Percentiles rank a stretch among this genome's conserved stretches.
phyloP scores from a whole-genome alignment of 2,329 filamentous ascomycete genomes.

The Phaeoacremonium minimum region DNA sequence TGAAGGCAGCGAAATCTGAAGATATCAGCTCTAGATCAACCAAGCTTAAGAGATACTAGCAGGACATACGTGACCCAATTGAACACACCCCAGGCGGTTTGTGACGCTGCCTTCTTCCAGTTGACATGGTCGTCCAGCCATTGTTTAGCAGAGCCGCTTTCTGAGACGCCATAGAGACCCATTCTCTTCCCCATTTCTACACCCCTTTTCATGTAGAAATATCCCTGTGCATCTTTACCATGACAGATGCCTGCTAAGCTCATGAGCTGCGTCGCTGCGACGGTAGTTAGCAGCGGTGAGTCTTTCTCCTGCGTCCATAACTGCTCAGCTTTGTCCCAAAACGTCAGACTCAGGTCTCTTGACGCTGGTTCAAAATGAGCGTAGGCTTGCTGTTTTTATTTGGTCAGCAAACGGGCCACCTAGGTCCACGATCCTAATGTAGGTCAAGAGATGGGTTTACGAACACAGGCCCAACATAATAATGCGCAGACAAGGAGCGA shows the following conservation, averaged over 20 bases:
- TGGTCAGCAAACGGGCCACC: not conserved
- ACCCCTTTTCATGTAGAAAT: conserved; percentile 3
- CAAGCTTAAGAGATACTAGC: not conserved
- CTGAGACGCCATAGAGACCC: conserved; percentile 2
- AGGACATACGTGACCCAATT: conserved; percentile 6
- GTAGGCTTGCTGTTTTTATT: conserved; percentile 3
- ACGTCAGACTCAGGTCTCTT: not conserved
- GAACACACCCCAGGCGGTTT: conserved; percentile 9
- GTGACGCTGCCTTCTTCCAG: conserved; percentile 6
- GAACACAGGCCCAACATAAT: conserved; percentile 27
- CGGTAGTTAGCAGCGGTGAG: not conserved
- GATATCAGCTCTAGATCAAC: too few species aligned
- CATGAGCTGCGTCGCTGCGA: conserved; percentile 4
- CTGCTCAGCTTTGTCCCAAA: conserved; percentile 1
- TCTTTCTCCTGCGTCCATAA: not conserved
- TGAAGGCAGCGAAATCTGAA: conserved; percentile 7
- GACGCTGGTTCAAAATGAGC: conserved; percentile 1
- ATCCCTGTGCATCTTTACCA: conserved; percentile 3
- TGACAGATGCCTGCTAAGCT: conserved; percentile 6
- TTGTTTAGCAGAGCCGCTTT: not conserved
- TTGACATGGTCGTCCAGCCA: conserved; percentile 1
- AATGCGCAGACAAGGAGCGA: conserved; percentile 27
- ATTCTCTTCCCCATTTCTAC: conserved; percentile 6
- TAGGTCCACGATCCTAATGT: not conserved
- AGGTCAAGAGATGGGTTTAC: conserved; percentile 6